Percentiles rank a stretch among this genome's conserved stretches.
Conservation (phyloP, 495 filamentous ascomycete genomes). For the Aspergillus nanangensis region DNA sequence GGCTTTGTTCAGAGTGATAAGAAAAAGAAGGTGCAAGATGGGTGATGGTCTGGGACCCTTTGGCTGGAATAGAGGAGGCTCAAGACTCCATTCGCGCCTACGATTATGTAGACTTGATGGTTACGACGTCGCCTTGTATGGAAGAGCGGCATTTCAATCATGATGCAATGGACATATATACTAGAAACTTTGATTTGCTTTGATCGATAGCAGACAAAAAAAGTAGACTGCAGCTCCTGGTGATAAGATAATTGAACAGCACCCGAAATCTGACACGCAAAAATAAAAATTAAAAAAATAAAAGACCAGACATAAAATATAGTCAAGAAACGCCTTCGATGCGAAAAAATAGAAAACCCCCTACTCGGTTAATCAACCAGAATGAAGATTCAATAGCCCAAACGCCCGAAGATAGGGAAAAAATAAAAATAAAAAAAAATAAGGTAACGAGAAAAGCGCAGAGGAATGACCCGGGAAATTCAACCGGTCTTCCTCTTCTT, state of each 20-base stretch:
- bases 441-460: not conserved
- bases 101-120: slow-evolving; percentile 8
- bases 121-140: slow-evolving; percentile 26
- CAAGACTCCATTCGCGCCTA: not conserved
- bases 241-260: no score
- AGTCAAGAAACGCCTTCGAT: not conserved
- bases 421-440: not conserved
- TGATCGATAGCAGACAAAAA: not conserved
- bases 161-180: slow-evolving; percentile 35
- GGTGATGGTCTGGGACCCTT: slow-evolving; percentile 6
- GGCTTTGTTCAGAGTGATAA: slow-evolving; percentile 28
- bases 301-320: not conserved
- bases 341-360: not conserved
- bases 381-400: not conserved
- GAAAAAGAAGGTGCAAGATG: slow-evolving; percentile 9
- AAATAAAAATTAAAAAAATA: no score
- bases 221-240: no score
- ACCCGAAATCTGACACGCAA: no score
- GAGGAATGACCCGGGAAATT: not conserved
- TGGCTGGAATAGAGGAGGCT: not conserved
- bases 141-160: slow-evolving; percentile 29
- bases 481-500: slow-evolving; percentile 41
- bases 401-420: not conserved
- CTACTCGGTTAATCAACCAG: not conserved
- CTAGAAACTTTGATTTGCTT: not conserved